Base-by-base conservation (phyloP, 176 grass and related monocot species). In the Secale cereale region DNA sequence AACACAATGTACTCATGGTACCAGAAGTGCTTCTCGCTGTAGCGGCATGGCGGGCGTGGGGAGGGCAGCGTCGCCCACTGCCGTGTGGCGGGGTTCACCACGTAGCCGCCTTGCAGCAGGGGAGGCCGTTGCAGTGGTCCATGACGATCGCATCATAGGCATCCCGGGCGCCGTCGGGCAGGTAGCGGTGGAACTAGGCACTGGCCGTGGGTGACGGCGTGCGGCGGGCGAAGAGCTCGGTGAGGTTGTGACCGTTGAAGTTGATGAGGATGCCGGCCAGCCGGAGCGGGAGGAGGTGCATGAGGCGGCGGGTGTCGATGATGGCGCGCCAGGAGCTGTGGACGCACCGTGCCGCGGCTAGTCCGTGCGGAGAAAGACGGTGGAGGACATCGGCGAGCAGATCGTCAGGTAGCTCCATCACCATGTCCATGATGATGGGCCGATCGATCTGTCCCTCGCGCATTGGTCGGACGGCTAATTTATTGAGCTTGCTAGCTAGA, bases 121-220 rank as follows among this genome's bases (percentile, higher is more conserved):
- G 30, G 19, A 70, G 66, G 12, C 80, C 80, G 12, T 72, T 82
- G 80, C 66, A 82, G 6, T 82, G 80, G 50, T 72, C 48, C 2
- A 2, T 9, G 19, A 25, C 31, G 2, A 54, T 20, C 6, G 50
- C 50, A 54, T 54, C 50, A 54, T 19, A 52, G 16, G 48, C 48
- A 46, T 46, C 43, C 0, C 46, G 4, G 48, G 16, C 48, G 16
- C 16, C 48, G 15, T 52, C 48, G 1, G 70, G 70, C 23, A 73
- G 25, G 70, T 73, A 73, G 3, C 46, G 39, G 70, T 73, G 70
- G 13, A 73, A 0, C 39, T 28, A 45, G 37, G 39, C 39, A 7
- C 70, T 73, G 39, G 46, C 70, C 70, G 6, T 40, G 70, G 70
- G 43, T 25, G 40, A 23, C 14, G 23, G 70, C 39, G 3, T 10